Conservation (phyloP, 306 rosid species). For the Bauhinia variegata region DNA sequence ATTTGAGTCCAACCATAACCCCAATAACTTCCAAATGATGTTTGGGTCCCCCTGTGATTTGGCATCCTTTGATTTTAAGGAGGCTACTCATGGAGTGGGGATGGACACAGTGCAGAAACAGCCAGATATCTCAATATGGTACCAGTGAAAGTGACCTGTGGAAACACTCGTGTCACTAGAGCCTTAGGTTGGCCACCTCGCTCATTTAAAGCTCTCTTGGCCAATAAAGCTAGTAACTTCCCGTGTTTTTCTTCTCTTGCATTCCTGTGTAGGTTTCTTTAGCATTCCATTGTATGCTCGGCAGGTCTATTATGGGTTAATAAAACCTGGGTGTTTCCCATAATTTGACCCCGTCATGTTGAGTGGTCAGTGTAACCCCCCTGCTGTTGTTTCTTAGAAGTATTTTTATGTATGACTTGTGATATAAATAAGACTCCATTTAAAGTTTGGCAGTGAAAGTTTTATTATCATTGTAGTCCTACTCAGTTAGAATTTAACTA, state of each 20-base stretch:
- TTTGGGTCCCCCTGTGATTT: constrained; percentile 58
- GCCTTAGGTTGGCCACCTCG: not conserved
- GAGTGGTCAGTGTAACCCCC: constrained; percentile 27
- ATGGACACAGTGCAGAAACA: constrained; percentile 52
- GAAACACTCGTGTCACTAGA: too few relatives aligned
- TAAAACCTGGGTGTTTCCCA: constrained; percentile 43
- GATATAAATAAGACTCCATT: constrained; percentile 55
- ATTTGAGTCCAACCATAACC: constrained; percentile 50
- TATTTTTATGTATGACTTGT: constrained; percentile 39
- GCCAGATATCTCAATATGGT: constrained; percentile 60
- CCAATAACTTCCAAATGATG: constrained; percentile 47
- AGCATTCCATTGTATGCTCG: constrained; percentile 33
- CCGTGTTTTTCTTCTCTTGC: constrained; percentile 39
- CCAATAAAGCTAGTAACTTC: constrained; percentile 3
- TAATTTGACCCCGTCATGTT: constrained; percentile 33
- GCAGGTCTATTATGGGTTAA: too few relatives aligned
- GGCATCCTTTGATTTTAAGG: constrained; percentile 56
- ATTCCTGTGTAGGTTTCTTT: constrained; percentile 36
- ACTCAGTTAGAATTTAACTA: too few relatives aligned
- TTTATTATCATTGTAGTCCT: too few relatives aligned
- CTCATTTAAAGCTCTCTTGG: constrained; percentile 37
- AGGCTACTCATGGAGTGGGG: constrained; percentile 54
- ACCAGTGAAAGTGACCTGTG: constrained; percentile 36
- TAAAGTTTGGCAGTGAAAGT: too few relatives aligned
- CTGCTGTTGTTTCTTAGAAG: constrained; percentile 14